Conservation (phyloP, 202 grass and related monocot species). For the Brachypodium distachyon region DNA sequence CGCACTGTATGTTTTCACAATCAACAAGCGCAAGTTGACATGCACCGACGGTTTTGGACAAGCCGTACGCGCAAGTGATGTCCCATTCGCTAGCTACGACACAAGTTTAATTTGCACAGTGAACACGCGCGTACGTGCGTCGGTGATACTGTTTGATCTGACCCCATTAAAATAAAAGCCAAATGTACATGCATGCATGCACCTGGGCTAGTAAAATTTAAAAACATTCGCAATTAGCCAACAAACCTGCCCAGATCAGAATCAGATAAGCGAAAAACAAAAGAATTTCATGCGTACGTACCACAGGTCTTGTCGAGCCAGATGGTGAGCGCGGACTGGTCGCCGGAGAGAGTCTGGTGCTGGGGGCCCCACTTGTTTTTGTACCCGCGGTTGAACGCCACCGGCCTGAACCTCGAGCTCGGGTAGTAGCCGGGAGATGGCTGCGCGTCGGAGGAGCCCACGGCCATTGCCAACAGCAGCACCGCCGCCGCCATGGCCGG, state of each 20-base stretch:
- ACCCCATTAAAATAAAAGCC: neutral
- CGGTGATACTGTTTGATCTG: neutral
- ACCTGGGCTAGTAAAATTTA: neutral
- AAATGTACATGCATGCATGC: neutral
- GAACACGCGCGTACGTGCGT: neutral
- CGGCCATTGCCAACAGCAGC: conserved; percentile 1
- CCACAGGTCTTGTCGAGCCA: conserved; percentile 83
- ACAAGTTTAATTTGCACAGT: neutral
- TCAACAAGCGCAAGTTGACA: neutral
- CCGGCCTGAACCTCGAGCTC: conserved; percentile 43
- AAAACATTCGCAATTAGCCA: neutral
- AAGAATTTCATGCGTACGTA: neutral
- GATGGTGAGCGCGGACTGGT: conserved; percentile 64
- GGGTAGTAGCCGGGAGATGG: conserved; percentile 88
- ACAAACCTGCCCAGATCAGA: too few relatives aligned
- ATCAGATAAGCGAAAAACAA: too few relatives aligned
- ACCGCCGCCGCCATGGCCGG: neutral
- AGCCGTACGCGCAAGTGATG: neutral
- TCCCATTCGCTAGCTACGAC: neutral
- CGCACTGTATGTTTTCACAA: neutral
- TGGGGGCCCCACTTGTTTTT: conserved; percentile 70
- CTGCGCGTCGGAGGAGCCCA: conserved; percentile 29
- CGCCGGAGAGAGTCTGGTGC: conserved; percentile 75
- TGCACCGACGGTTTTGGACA: neutral
- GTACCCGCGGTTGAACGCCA: conserved; percentile 59